A percentile compares a stretch with the other conserved stretches of the same genome.
Conservation (phyloP, 2,329 filamentous ascomycete genomes). For the Leptographium wingfieldii region DNA sequence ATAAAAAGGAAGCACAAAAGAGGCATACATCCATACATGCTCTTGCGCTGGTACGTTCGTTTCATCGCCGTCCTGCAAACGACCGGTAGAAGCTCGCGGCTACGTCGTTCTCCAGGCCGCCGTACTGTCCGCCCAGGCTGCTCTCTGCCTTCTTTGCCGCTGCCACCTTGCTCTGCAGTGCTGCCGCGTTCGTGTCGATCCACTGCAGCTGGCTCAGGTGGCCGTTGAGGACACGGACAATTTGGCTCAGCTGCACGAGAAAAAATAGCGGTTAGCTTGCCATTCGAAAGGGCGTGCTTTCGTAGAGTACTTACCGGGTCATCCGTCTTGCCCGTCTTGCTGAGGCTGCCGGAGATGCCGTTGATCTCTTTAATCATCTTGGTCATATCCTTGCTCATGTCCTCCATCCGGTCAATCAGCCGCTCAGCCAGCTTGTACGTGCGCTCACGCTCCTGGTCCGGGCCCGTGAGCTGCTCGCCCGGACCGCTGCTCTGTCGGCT, state of each 20-base stretch:
- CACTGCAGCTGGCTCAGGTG: slow-evolving; percentile 86
- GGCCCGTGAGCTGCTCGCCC: slow-evolving; percentile 61
- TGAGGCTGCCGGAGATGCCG: slow-evolving; percentile 74
- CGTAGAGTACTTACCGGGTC: slow-evolving; percentile 54
- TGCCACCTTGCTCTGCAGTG: slow-evolving; percentile 69
- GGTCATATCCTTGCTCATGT: slow-evolving; percentile 82
- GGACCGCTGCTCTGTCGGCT: slow-evolving; percentile 48
- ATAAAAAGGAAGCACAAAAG: background rate
- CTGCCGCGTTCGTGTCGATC: slow-evolving; percentile 76
- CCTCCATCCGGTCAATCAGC: slow-evolving; percentile 77
- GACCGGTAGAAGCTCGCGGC: slow-evolving; percentile 86
- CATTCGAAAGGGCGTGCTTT: background rate
- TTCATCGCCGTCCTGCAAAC: slow-evolving; percentile 61
- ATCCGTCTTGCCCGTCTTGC: slow-evolving; percentile 78
- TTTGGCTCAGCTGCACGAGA: slow-evolving; percentile 63
- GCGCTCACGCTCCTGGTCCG: slow-evolving; percentile 88
- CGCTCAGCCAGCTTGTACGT: slow-evolving; percentile 96
- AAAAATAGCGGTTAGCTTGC: background rate
- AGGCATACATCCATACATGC: background rate
- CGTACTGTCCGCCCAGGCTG: slow-evolving; percentile 43
- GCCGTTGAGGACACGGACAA: slow-evolving; percentile 86
- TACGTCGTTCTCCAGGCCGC: slow-evolving; percentile 52
- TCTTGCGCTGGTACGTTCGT: background rate
- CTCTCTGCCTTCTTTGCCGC: slow-evolving; percentile 70
- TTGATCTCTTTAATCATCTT: slow-evolving; percentile 99